phyloP scores from a whole-genome alignment of 495 filamentous ascomycete species.

The Neurospora sp. region DNA sequence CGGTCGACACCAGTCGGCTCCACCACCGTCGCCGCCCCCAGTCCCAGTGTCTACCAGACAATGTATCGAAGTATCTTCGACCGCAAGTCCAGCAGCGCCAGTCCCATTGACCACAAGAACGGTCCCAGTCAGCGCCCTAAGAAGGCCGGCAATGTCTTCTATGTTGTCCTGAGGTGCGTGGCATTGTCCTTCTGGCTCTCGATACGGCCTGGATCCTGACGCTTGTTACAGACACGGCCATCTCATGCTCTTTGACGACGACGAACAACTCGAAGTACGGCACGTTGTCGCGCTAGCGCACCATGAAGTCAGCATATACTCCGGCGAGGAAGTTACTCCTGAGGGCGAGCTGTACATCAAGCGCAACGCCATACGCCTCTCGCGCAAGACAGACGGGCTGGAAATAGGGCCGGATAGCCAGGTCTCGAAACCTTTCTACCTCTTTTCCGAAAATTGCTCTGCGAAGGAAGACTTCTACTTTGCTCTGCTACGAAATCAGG shows the following conservation, averaged over 20 bases:
- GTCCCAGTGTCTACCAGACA: slow-evolving; percentile 89
- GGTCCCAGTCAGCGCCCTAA: slow-evolving; percentile 50
- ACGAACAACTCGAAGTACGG: slow-evolving; percentile 77
- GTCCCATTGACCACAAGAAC: slow-evolving; percentile 38
- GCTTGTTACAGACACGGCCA: slow-evolving; percentile 65
- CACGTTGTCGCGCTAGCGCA: slow-evolving; percentile 89
- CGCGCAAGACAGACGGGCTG: slow-evolving; percentile 52
- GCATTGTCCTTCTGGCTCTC: neutral
- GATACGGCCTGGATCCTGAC: slow-evolving; percentile 2
- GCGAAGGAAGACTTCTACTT: slow-evolving; percentile 99
- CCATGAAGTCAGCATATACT: slow-evolving; percentile 77
- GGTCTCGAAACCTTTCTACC: slow-evolving; percentile 69
- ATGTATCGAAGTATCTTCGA: slow-evolving; percentile 98
- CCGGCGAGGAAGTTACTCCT: slow-evolving; percentile 67
- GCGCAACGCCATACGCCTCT: slow-evolving; percentile 83
- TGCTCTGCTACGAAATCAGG: slow-evolving; percentile 76
- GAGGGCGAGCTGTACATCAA: slow-evolving; percentile 95
- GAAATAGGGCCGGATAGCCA: slow-evolving; percentile 43
- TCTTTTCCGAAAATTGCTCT: slow-evolving; percentile 89
- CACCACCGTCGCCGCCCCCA: slow-evolving; percentile 54
- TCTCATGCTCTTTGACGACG: slow-evolving; percentile 93
- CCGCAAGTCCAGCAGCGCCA: slow-evolving; percentile 47
- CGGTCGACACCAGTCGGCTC: slow-evolving; percentile 71
- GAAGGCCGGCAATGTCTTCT: slow-evolving; percentile 83
- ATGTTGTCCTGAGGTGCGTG: slow-evolving; percentile 72